Conservation (phyloP, 2,329 filamentous ascomycete species). For the Trichoderma harzianum region DNA sequence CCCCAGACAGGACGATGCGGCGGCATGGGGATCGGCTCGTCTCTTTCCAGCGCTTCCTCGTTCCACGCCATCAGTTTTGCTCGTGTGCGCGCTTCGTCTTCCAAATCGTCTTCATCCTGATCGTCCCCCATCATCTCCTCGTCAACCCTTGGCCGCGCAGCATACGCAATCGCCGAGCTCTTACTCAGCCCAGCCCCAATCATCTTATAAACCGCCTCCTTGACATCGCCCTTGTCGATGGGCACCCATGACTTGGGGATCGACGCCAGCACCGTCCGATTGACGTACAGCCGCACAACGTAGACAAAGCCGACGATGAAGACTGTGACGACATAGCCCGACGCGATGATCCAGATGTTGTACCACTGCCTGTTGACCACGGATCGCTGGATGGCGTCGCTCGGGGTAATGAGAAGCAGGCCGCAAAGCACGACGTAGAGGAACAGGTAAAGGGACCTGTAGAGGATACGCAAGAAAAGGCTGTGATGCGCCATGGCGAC, state of each 20-base stretch:
- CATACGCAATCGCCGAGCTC: conserved; percentile 78
- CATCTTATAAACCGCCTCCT: conserved; percentile 69
- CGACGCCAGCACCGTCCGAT: conserved; percentile 69
- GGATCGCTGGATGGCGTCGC: conserved; percentile 76
- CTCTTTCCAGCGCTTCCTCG: conserved; percentile 31
- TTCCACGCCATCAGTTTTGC: background rate
- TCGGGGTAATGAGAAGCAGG: conserved; percentile 75
- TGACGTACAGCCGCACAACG: conserved; percentile 79
- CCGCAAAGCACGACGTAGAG: conserved; percentile 70
- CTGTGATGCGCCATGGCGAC: conserved; percentile 27
- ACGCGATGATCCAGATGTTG: conserved; percentile 79
- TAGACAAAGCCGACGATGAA: conserved; percentile 73
- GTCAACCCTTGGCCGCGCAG: conserved; percentile 40
- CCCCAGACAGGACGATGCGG: conserved; percentile 66
- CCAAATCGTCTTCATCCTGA: conserved; percentile 13
- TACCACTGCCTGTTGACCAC: conserved; percentile 63
- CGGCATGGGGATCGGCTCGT: conserved; percentile 47
- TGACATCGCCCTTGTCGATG: conserved; percentile 79
- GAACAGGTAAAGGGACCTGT: conserved; percentile 72
- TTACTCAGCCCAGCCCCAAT: conserved; percentile 69
- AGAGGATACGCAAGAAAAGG: conserved; percentile 74
- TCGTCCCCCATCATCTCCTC: conserved; percentile 14
- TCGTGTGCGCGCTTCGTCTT: conserved; percentile 21
- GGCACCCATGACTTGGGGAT: conserved; percentile 89
- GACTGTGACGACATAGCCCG: conserved; percentile 70